A percentile compares a stretch with the other conserved stretches of the same genome.
Evolutionary conservation across 257 asterid genomes (phyloP).

Genomic region (Capsicum pubescens): DNA sequence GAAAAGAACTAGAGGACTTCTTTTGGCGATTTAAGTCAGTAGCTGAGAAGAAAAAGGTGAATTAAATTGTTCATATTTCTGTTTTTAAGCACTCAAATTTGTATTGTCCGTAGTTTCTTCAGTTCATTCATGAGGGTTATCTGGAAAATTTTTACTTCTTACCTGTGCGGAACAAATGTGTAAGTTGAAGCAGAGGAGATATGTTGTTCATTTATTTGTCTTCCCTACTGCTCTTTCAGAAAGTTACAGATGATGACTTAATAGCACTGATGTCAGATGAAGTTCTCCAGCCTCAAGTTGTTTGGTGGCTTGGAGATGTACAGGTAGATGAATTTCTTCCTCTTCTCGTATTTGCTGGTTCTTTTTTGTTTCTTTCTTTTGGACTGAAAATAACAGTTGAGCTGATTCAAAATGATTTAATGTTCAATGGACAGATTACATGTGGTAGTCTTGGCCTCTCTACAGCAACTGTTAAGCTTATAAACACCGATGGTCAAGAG

Average conservation of each 20-base stretch:
- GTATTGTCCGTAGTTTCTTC: not conserved
- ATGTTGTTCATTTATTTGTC: not conserved
- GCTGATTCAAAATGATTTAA: conserved; percentile 14
- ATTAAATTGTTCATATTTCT: not conserved
- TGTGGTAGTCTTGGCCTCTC: conserved; percentile 96
- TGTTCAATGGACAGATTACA: conserved; percentile 59
- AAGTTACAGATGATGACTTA: conserved; percentile 75
- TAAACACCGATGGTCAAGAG: conserved; percentile 61
- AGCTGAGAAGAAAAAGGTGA: conserved; percentile 94
- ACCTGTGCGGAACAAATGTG: not conserved
- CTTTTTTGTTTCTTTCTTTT: conserved; percentile 14
- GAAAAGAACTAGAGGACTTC: conserved; percentile 83
- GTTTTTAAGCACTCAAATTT: not conserved
- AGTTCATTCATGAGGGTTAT: not conserved
- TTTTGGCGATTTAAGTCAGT: conserved; percentile 87
- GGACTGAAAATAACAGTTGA: not conserved
- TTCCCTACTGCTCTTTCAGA: conserved; percentile 48
- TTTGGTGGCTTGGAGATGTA: conserved; percentile 79
- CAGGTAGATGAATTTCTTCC: conserved; percentile 53
- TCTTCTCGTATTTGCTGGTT: not conserved
- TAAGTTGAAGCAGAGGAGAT: conserved; percentile 3
- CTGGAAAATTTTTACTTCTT: not conserved
- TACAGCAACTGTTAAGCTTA: conserved; percentile 89
- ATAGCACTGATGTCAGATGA: conserved; percentile 82
- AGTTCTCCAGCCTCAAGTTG: conserved; percentile 79